Conservation (phyloP, 2,329 filamentous ascomycete species). For the Clonostachys rhizophaga region DNA sequence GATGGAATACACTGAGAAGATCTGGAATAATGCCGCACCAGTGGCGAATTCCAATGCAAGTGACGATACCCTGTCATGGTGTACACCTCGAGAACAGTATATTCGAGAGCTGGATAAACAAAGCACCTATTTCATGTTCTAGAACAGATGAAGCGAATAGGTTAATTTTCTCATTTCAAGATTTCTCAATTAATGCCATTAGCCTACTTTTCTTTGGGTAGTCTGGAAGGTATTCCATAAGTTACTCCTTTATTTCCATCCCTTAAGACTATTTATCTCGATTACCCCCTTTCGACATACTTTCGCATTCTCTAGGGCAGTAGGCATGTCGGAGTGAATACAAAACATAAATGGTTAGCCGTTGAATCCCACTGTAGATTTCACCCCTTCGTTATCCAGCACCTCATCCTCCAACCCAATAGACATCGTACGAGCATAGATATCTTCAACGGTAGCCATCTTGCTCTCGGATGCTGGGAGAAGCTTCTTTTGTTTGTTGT, state of each 20-base stretch:
- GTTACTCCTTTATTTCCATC: background rate
- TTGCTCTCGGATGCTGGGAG: background rate
- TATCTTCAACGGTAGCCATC: background rate
- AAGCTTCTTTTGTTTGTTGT: background rate
- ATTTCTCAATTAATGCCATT: too few relatives aligned
- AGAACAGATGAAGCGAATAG: too few relatives aligned
- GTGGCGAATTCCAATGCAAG: too few relatives aligned
- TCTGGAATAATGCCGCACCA: too few relatives aligned
- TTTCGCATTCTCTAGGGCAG: slow-evolving; percentile 1
- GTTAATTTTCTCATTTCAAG: too few relatives aligned
- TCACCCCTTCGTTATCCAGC: background rate
- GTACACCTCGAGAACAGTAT: too few relatives aligned
- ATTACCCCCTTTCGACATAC: slow-evolving; percentile 1
- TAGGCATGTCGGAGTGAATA: slow-evolving; percentile 3
- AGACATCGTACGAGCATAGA: background rate
- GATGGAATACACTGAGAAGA: too few relatives aligned
- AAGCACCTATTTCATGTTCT: too few relatives aligned
- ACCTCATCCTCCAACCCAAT: background rate
- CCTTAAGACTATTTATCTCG: background rate
- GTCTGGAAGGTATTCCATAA: too few relatives aligned
- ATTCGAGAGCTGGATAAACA: too few relatives aligned
- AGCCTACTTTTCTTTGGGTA: too few relatives aligned
- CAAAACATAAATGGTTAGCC: slow-evolving; percentile 1
- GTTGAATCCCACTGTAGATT: background rate
- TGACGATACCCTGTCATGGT: too few relatives aligned